Evolutionary conservation across 768 basidiomycete species (phyloP).

Genomic region (Rhizopogon vesiculosus): DNA sequence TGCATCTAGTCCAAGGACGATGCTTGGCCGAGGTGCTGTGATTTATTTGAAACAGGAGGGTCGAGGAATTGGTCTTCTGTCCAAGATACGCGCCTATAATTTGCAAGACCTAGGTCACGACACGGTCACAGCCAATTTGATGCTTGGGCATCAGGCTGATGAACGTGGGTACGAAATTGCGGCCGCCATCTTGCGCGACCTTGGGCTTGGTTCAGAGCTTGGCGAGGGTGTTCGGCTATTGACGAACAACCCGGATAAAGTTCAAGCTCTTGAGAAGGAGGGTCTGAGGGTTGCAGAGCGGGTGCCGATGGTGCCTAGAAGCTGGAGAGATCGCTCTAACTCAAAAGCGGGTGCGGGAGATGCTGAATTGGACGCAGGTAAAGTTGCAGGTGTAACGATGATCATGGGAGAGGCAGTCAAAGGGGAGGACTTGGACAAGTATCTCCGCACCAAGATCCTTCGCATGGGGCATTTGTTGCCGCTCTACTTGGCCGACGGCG

Average conservation of each 20-base stretch:
- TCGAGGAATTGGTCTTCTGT: conserved; percentile 91
- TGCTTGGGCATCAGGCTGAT: conserved; percentile 93
- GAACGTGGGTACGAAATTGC: conserved; percentile 93
- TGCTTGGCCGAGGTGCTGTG: conserved; percentile 88
- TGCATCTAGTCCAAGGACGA: conserved; percentile 31
- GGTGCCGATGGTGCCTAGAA: conserved; percentile 91
- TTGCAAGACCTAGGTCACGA: conserved; percentile 97
- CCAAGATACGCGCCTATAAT: conserved; percentile 97
- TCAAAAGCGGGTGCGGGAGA: conserved; percentile 5
- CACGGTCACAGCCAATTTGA: conserved; percentile 95
- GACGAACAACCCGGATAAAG: conserved; percentile 99
- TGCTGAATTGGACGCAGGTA: conserved; percentile 27
- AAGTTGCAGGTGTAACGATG: conserved; percentile 64
- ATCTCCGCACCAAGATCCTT: conserved; percentile 92
- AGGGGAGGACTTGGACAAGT: conserved; percentile 89
- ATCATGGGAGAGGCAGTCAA: conserved; percentile 74
- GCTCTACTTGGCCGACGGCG: conserved; percentile 19
- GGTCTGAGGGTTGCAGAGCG: conserved; percentile 77
- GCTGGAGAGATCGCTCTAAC: conserved; percentile 52
- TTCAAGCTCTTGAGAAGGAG: conserved; percentile 80
- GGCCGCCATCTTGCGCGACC: conserved; percentile 82
- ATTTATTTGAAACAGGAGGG: conserved; percentile 97
- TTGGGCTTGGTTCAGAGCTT: conserved; percentile 61
- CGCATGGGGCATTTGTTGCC: conserved; percentile 95
- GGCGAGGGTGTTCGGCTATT: conserved; percentile 68